phyloP scores from a whole-genome alignment of 345 rosid species.

The Barbarea vulgaris region DNA sequence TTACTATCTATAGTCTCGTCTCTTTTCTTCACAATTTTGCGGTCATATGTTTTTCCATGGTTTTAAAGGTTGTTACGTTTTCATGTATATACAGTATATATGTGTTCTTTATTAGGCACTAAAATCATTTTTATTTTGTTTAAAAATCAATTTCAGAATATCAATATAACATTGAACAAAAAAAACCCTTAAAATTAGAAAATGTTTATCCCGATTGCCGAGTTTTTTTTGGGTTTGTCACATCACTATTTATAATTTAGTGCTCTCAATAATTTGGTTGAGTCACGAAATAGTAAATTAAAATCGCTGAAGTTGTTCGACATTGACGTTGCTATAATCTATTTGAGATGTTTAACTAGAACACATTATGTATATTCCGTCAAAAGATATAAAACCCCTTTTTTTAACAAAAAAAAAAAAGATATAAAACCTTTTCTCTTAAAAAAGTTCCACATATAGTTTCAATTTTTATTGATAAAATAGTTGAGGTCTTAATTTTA shows the following conservation, averaged over 20 bases:
- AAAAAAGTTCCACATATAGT: background rate
- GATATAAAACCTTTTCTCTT: background rate
- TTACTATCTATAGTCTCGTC: background rate
- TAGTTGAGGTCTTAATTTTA: background rate
- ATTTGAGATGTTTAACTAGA: background rate
- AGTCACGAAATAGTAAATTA: conserved; percentile 6
- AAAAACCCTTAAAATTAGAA: background rate
- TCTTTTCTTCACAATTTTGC: background rate
- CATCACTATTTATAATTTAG: background rate
- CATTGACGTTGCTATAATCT: conserved; percentile 1
- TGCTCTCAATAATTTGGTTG: conserved; percentile 1
- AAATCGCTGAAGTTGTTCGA: conserved; percentile 6
- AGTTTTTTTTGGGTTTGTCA: background rate
- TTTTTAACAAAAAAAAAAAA: too few relatives aligned
- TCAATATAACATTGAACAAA: background rate
- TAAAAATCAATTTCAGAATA: too few relatives aligned
- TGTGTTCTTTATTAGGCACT: too few relatives aligned
- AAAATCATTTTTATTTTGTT: too few relatives aligned
- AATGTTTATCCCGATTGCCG: background rate
- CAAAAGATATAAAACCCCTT: too few relatives aligned
- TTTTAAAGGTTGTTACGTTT: background rate
- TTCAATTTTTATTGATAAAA: background rate
- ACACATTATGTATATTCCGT: background rate
- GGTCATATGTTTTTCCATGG: background rate
- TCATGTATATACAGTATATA: background rate